phyloP scores from a whole-genome alignment of 1,284 basidiomycete genomes.

The Ustilago bromivora region DNA sequence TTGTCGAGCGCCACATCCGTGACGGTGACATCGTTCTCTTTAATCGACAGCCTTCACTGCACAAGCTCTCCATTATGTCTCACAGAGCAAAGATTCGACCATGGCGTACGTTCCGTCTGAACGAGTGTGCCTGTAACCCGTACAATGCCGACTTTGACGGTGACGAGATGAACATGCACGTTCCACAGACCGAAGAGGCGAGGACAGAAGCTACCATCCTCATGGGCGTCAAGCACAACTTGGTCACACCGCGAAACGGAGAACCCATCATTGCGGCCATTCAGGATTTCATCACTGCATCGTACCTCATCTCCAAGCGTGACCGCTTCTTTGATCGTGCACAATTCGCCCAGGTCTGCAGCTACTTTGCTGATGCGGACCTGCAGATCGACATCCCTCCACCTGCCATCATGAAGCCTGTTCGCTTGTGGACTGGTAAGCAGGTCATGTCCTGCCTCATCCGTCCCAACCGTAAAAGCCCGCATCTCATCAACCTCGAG shows the following conservation, averaged over 20 bases:
- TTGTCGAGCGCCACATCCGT: conserved; percentile 91
- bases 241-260: conserved; percentile 77
- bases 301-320: conserved; percentile 90
- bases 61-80: conserved; percentile 87
- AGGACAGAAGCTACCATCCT: conserved; percentile 96
- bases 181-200: conserved; percentile 98
- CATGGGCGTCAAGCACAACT: conserved; percentile 97
- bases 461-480: conserved; percentile 87
- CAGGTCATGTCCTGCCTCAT: conserved; percentile 97
- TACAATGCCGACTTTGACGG: conserved; percentile 99
- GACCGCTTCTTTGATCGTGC: conserved; percentile 94
- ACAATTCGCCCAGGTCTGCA: conserved; percentile 96
- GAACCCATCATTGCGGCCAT: conserved; percentile 69
- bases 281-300: conserved; percentile 73
- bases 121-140: conserved; percentile 99
- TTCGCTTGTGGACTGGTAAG: conserved; percentile 96
- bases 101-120: conserved; percentile 96
- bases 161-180: conserved; percentile 99
- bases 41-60: conserved; percentile 98
- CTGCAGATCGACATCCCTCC: conserved; percentile 95
- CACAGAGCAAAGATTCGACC: conserved; percentile 95
- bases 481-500: conserved; percentile 87
- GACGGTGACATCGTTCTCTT: conserved; percentile 98
- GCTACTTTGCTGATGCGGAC: conserved; percentile 91
- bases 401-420: conserved; percentile 93